A percentile compares a stretch with the other conserved stretches of the same genome.
Conservation (phyloP, 345 rosid species). For the Eucalyptus regnans region DNA sequence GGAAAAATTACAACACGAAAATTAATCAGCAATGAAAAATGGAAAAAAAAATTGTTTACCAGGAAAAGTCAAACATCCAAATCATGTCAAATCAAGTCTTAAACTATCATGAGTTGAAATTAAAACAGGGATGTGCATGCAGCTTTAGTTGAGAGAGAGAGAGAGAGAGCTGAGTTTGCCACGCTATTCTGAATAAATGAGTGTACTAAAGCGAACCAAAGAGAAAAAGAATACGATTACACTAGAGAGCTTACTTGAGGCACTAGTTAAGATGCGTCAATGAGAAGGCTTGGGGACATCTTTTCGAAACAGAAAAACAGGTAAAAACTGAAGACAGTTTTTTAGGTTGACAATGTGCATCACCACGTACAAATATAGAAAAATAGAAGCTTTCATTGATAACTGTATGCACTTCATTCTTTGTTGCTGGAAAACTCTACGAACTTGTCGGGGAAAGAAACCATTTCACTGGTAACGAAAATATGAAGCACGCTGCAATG, state of each 20-base stretch:
- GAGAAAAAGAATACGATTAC: background rate
- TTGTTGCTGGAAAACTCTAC: background rate
- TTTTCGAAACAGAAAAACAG: background rate
- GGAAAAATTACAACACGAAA: background rate
- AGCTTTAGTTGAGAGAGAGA: background rate
- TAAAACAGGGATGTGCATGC: background rate
- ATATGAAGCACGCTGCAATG: background rate
- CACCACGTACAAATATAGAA: background rate
- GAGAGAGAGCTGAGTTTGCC: background rate
- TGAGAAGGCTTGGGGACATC: background rate
- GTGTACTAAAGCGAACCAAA: background rate
- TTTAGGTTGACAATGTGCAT: background rate
- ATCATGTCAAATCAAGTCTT: background rate
- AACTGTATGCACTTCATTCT: background rate
- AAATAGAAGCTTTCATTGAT: background rate
- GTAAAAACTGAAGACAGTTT: background rate
- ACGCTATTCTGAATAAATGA: background rate
- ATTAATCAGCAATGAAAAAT: background rate
- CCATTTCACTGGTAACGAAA: background rate
- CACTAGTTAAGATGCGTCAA: background rate
- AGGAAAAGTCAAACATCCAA: background rate
- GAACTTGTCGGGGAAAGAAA: background rate
- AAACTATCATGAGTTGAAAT: background rate
- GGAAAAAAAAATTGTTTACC: background rate
- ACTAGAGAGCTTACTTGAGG: background rate